phyloP scores from a whole-genome alignment of 768 basidiomycete genomes.

The Lactarius akahatsu region DNA sequence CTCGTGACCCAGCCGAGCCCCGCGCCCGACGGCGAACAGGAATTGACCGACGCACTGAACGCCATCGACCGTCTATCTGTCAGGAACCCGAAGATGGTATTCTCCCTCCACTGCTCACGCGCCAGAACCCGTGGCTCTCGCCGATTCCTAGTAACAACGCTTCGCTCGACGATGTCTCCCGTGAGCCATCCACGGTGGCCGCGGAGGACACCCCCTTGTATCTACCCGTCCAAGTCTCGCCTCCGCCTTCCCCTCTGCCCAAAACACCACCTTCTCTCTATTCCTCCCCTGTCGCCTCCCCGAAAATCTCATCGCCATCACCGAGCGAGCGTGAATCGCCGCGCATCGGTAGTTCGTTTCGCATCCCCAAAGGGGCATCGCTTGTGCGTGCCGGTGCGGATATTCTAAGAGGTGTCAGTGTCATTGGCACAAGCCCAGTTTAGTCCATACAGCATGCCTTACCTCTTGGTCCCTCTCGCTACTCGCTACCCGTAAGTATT shows the following conservation, averaged over 20 bases:
- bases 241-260: slow-evolving; percentile 21
- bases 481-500: background rate
- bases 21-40: background rate
- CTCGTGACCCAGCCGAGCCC: background rate
- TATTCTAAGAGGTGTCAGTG: slow-evolving; percentile 35
- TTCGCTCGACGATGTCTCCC: slow-evolving; percentile 21
- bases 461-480: background rate
- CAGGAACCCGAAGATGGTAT: slow-evolving; percentile 9
- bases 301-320: slow-evolving; percentile 9
- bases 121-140: slow-evolving; percentile 13
- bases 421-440: slow-evolving; percentile 22
- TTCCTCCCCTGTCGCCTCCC: slow-evolving; percentile 21
- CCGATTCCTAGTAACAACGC: slow-evolving; percentile 28
- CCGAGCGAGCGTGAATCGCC: slow-evolving; percentile 6
- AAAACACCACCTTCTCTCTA: slow-evolving; percentile 21
- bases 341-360: slow-evolving; percentile 20
- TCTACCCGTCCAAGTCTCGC: slow-evolving; percentile 1
- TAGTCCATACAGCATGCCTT: background rate
- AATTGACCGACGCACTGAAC: background rate
- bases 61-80: slow-evolving; percentile 7
- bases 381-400: slow-evolving; percentile 34
- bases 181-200: background rate
- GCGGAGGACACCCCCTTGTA: background rate
- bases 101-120: slow-evolving; percentile 21
- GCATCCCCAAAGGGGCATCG: slow-evolving; percentile 26